A percentile compares a stretch with the other conserved stretches of the same genome.
Evolutionary conservation across 371 early-diverging fungal species (phyloP).

Genomic region (Cokeromyces recurvatus): DNA sequence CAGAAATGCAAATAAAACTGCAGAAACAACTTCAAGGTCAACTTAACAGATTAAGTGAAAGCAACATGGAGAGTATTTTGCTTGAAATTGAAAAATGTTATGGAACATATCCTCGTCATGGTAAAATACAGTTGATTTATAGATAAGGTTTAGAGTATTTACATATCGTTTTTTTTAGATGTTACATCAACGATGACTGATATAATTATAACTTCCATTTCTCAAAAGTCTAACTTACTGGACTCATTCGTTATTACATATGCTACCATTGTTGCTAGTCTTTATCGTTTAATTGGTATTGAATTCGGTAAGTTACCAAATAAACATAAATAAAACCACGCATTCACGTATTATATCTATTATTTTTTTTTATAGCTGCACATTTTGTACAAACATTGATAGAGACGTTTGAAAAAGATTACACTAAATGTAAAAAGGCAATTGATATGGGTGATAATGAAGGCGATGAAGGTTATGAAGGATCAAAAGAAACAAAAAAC

Average conservation of each 20-base stretch:
- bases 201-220: constrained; percentile 69
- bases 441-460: constrained; percentile 29
- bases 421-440: constrained; percentile 18
- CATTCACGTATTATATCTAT: not conserved
- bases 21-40: constrained; percentile 82
- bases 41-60: constrained; percentile 86
- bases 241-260: constrained; percentile 89
- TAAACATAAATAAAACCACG: not conserved
- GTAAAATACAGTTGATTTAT: constrained; percentile 25
- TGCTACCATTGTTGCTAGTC: constrained; percentile 78
- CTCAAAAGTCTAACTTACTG: constrained; percentile 75
- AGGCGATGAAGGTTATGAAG: constrained; percentile 43
- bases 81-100: constrained; percentile 77
- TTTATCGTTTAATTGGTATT: constrained; percentile 78
- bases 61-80: constrained; percentile 85
- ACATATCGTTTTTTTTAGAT: constrained; percentile 37
- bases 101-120: constrained; percentile 76
- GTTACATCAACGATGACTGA: constrained; percentile 83
- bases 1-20: constrained; percentile 62
- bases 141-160: no score
- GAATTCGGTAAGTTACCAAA: constrained; percentile 80
- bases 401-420: constrained; percentile 64
- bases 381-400: constrained; percentile 81
- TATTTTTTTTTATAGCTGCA: constrained; percentile 51
- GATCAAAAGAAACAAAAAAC: constrained; percentile 71